A percentile compares a stretch with the other conserved stretches of the same genome.
These are phyloP conservation scores for Mikania micrantha DNA, from an alignment of 129 eudicot genomes.

Conservation along the genomic window DNA sequence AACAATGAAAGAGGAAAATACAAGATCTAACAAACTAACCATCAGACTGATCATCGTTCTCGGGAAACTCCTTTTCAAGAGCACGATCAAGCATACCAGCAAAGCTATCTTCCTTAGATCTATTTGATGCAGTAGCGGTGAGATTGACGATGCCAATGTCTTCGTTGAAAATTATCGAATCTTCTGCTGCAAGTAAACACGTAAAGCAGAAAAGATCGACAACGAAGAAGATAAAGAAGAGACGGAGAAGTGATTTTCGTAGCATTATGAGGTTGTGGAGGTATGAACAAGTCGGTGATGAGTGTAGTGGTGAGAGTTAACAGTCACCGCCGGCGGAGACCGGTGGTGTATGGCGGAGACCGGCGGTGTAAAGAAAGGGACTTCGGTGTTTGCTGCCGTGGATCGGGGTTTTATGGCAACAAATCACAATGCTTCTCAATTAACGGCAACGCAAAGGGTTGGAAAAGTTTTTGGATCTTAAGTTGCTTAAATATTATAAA, in stretches of 20 bases:
- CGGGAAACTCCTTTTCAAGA: slow-evolving; percentile 78
- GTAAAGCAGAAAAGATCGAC: slow-evolving; percentile 21
- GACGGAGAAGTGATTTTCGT: slow-evolving; percentile 4
- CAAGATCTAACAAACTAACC: slow-evolving; percentile 36
- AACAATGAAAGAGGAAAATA: background rate
- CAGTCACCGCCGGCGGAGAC: slow-evolving; percentile 1
- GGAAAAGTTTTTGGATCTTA: slow-evolving; percentile 2
- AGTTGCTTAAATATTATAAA: too few species aligned
- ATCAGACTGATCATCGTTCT: slow-evolving; percentile 54
- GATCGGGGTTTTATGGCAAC: slow-evolving; percentile 9
- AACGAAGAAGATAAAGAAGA: slow-evolving; percentile 9
- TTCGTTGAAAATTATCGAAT: slow-evolving; percentile 9
- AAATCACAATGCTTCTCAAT: slow-evolving; percentile 10
- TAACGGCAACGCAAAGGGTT: slow-evolving; percentile 12
- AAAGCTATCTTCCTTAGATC: slow-evolving; percentile 49
- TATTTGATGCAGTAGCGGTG: slow-evolving; percentile 31
- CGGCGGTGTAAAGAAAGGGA: too few species aligned
- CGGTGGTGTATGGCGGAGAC: slow-evolving; percentile 22
- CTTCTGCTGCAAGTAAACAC: slow-evolving; percentile 28
- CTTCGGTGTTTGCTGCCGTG: slow-evolving; percentile 2
- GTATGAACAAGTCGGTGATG: background rate
- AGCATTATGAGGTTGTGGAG: slow-evolving; percentile 29
- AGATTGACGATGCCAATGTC: slow-evolving; percentile 9
- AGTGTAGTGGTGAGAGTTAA: background rate
- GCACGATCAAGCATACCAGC: slow-evolving; percentile 84